A percentile compares a stretch with the other conserved stretches of the same genome.
Conservation (phyloP, 805 yeast species). For the Metschnikowia anglica region DNA sequence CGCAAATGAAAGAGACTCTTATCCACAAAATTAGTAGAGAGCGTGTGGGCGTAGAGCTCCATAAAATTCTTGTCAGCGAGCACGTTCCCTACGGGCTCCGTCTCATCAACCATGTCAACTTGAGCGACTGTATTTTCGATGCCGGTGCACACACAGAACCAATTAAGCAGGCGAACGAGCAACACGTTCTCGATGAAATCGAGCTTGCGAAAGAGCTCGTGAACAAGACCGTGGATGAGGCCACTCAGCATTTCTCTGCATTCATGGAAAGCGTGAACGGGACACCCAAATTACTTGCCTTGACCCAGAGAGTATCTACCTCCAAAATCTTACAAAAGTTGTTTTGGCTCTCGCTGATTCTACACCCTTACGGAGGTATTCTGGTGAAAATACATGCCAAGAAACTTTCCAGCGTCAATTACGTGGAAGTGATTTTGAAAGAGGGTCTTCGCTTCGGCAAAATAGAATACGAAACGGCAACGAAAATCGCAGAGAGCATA, state of each 20-base stretch:
- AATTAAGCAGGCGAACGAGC: slow-evolving; percentile 21
- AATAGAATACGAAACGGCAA: slow-evolving; percentile 51
- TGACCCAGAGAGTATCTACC: slow-evolving; percentile 6
- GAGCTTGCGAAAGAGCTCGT: slow-evolving; percentile 18
- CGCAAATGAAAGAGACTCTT: slow-evolving; percentile 57
- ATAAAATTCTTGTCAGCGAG: slow-evolving; percentile 66
- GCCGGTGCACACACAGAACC: slow-evolving; percentile 25
- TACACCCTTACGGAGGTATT: slow-evolving; percentile 49
- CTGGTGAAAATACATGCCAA: slow-evolving; percentile 39
- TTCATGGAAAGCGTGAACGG: slow-evolving; percentile 13
- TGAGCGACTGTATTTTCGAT: slow-evolving; percentile 59
- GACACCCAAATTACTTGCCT: neutral
- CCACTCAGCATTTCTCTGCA: slow-evolving; percentile 25
- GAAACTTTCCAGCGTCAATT: slow-evolving; percentile 36
- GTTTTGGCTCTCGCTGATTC: slow-evolving; percentile 50
- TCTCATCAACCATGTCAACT: slow-evolving; percentile 52
- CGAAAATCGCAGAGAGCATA: slow-evolving; percentile 38
- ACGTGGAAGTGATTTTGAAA: slow-evolving; percentile 52
- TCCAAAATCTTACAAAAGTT: slow-evolving; percentile 22
- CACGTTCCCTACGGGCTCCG: slow-evolving; percentile 64
- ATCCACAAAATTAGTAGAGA: slow-evolving; percentile 81
- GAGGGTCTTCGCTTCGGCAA: slow-evolving; percentile 71
- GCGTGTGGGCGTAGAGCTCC: slow-evolving; percentile 82
- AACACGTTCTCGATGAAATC: slow-evolving; percentile 17
- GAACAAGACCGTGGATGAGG: slow-evolving; percentile 20